Evolutionary conservation across 2,329 filamentous ascomycete genomes (phyloP).

Genomic region (Ophiostoma quercus): DNA sequence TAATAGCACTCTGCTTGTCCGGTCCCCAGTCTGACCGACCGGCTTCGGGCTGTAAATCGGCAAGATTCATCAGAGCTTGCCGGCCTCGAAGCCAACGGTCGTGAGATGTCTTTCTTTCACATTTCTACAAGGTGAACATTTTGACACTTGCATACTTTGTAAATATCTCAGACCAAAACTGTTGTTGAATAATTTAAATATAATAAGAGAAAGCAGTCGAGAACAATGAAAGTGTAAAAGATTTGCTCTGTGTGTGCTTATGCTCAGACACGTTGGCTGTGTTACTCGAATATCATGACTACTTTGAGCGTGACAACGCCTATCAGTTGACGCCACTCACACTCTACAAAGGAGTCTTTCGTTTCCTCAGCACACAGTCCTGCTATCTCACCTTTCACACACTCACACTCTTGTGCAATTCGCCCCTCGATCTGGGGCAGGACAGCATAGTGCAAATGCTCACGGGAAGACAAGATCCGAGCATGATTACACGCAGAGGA

Average conservation of each 20-base stretch:
- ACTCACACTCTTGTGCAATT: neutral
- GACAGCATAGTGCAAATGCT: neutral
- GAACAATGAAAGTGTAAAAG: too few species aligned
- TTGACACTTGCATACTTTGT: too few species aligned
- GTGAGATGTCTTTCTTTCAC: neutral
- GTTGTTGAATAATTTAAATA: too few species aligned
- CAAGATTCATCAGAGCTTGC: neutral
- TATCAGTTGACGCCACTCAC: neutral
- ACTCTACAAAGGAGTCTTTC: neutral
- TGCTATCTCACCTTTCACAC: neutral
- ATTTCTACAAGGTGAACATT: too few species aligned
- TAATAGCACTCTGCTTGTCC: neutral
- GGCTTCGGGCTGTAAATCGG: neutral
- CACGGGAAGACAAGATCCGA: neutral
- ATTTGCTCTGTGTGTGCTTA: too few species aligned
- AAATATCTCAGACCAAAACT: too few species aligned
- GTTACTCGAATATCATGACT: neutral
- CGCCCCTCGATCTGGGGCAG: neutral
- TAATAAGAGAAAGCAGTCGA: too few species aligned
- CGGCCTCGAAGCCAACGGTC: neutral
- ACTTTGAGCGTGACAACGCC: neutral
- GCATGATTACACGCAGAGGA: neutral
- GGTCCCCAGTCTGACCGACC: neutral
- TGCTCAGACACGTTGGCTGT: too few species aligned
- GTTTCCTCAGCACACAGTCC: neutral